Evolutionary conservation across 179 eudicot genomes (phyloP).

Genomic region (Silene coronaria): DNA sequence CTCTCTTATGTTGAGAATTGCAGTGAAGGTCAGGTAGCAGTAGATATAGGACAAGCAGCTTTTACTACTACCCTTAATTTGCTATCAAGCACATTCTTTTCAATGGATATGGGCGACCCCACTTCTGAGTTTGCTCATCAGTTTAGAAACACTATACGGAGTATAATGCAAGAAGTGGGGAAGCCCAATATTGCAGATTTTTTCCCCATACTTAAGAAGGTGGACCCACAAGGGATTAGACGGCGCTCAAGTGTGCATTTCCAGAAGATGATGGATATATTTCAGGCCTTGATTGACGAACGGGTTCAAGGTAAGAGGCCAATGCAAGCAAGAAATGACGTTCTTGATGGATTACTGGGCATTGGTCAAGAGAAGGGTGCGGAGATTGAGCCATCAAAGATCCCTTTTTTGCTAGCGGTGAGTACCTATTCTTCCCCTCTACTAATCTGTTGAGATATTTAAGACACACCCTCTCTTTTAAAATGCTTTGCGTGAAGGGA

Average conservation of each 20-base stretch:
- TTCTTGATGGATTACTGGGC: constrained; percentile 41
- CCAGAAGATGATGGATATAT: constrained; percentile 33
- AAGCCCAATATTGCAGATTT: constrained; percentile 54
- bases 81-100: constrained; percentile 36
- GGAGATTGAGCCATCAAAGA: constrained; percentile 25
- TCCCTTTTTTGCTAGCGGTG: constrained; percentile 37
- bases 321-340: constrained; percentile 24
- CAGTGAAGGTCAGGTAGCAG: constrained; percentile 16
- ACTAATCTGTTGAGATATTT: background rate
- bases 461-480: background rate
- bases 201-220: constrained; percentile 40
- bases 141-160: constrained; percentile 32
- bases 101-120: constrained; percentile 40
- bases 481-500: too few species aligned
- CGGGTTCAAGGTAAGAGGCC: constrained; percentile 23
- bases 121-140: constrained; percentile 32
- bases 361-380: constrained; percentile 27
- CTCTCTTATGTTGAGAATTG: constrained; percentile 21
- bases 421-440: background rate
- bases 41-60: constrained; percentile 29
- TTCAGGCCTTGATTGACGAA: constrained; percentile 36
- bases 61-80: constrained; percentile 29
- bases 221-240: constrained; percentile 55
- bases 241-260: constrained; percentile 30
- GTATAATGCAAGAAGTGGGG: constrained; percentile 43